Base-by-base conservation (phyloP, 2,329 filamentous ascomycete genomes). In the Xylariaceae sp. region DNA sequence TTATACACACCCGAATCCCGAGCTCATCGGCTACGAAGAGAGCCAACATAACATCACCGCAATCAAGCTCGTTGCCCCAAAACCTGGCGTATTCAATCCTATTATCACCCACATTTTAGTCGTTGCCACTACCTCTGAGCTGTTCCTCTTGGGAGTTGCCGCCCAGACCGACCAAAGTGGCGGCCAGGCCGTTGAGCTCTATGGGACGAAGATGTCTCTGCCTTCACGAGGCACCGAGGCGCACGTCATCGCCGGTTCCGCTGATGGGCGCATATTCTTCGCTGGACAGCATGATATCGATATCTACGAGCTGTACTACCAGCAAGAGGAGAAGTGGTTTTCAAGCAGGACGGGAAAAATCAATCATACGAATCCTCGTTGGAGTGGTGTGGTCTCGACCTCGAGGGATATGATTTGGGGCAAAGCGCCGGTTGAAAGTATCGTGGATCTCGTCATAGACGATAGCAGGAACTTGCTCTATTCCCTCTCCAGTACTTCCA, bases 291-390 rank as follows among this genome's bases (percentile, higher is more conserved):
- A 81, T 48, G 90, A 93, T 63, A 91, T 91, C 61, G 93, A 98
- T 66, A 86, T 99, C 46, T 91, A 95, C 72, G 95, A 99, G 74
- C 83, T 99, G 51, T 93, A 89, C 65, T 99, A 99, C 71, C 93
- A 98, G 74, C 92, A 96, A 69, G 92, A 98, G 73, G 95, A 99
- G 75, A 89, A 90, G 66, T 99, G 95, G 95, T 99, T 99, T 71
- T 89, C 90, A 50, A 92, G 87, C 73, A 85, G 89, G 63, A 96
- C 91, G 71, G 87, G 89, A 57, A 96, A 93, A 75, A 87, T 93
- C 61, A 96, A 96, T 70, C 95, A 97, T 72, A 93, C 89, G 47
- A 88, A 84, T 71, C 86, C 84, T 2, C 87, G 89, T 32, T 88
- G 90, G 79, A 81, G 82, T 10, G 81, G 82, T 10, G 81, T 89